phyloP scores from a whole-genome alignment of 345 rosid species.

The Iberis pinnata region DNA sequence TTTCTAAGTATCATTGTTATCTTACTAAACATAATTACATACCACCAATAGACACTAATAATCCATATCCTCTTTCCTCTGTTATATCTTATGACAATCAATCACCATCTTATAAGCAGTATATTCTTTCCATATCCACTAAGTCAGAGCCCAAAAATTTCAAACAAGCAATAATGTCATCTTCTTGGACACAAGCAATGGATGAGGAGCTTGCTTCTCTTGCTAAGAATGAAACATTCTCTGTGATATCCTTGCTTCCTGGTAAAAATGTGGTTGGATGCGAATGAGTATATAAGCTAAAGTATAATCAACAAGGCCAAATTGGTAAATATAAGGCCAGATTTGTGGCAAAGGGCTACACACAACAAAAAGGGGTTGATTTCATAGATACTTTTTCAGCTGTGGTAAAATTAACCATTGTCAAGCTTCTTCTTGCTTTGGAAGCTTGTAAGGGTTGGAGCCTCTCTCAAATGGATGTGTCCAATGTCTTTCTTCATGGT shows the following conservation, averaged over 20 bases:
- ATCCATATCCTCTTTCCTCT: too few relatives aligned
- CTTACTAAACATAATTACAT: too few relatives aligned
- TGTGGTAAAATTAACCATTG: background rate
- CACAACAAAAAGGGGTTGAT: too few relatives aligned
- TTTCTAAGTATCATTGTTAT: too few relatives aligned
- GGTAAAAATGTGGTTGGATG: background rate
- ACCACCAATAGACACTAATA: too few relatives aligned
- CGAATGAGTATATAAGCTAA: background rate
- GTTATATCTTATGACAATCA: background rate
- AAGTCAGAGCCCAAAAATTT: background rate
- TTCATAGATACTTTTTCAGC: background rate
- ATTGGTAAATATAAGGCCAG: background rate
- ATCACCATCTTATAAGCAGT: background rate
- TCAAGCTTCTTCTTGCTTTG: background rate
- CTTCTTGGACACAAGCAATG: background rate
- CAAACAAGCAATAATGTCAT: background rate
- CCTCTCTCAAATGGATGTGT: background rate
- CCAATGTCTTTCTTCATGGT: background rate
- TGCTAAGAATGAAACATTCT: background rate
- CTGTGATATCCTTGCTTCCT: background rate
- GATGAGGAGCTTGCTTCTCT: background rate
- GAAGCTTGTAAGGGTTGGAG: background rate
- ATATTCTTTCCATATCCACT: background rate
- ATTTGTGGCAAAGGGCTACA: too few relatives aligned
- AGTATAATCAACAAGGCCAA: background rate